Evolutionary conservation across 2,329 filamentous ascomycete genomes (phyloP), one percentile per base, ranked within the genome.

Genomic region (Pseudocercospora pini-densiflorae): DNA sequence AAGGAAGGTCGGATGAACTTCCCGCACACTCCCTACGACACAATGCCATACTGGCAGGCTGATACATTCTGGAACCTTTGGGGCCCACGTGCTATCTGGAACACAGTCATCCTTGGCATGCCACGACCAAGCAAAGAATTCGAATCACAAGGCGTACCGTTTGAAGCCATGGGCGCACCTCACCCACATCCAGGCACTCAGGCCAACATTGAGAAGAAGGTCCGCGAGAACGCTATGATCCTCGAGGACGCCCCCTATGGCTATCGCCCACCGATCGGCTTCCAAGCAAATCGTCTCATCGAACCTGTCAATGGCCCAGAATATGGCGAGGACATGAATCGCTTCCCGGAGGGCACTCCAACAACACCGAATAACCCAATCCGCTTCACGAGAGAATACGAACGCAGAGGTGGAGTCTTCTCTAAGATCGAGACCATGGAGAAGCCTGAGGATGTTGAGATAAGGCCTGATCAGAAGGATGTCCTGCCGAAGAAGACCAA

Each of bases 21-120:
- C 45, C 43, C 23, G 29, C 59, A 62, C 31, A 62, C 59, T 4
- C 59, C 59, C 3, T 62, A 62, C 31, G 59, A 62, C 29, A 62
- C 59, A 2, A 62, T 62, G 59, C 59, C 59, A 5, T 62, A 23
- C n/a, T 62, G 59, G 59, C 59, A 62, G 31, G 59, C 47, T n/a
- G 45, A 19, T 21, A 47, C 40, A 3, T 61, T 61, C 59, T 61
- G 59, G 59, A 61, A 61, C 21, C 43, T 61, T 21, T 62, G 29
- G 10, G 59, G 59, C 10, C 59, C 59, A 24, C 43, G 59, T n/a
- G 59, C 59, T 3, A 40, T 62, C 36, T 54, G 40, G 19, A 51
- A 54, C 23, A 29, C 24, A 9, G 29, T 31, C 24, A 43, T 60
- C 21, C 21, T 60, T 8, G 59, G 59, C 16, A 27, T 47, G n/a